phyloP scores from a whole-genome alignment of 2,329 filamentous ascomycete genomes.

The Drechmeria coniospora region DNA sequence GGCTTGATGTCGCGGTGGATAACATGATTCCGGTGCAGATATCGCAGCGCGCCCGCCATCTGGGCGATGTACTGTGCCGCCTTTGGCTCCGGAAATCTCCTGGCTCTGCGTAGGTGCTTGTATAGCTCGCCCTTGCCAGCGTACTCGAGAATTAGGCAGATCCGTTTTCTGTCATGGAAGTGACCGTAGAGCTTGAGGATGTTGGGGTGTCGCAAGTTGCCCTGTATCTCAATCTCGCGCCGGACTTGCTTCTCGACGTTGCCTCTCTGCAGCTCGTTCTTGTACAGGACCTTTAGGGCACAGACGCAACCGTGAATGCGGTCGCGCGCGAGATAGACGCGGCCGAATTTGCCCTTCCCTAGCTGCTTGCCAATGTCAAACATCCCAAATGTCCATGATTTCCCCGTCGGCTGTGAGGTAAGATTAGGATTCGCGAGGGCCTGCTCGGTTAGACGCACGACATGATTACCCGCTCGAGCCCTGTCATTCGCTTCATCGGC shows the following conservation, averaged over 20 bases:
- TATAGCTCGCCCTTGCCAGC: slow-evolving; percentile 51
- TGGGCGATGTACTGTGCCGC: slow-evolving; percentile 58
- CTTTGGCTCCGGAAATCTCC: slow-evolving; percentile 51
- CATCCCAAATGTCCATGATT: slow-evolving; percentile 52
- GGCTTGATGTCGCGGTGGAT: slow-evolving; percentile 17
- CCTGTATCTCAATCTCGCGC: slow-evolving; percentile 59
- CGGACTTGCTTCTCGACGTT: slow-evolving; percentile 55
- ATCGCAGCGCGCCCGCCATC: slow-evolving; percentile 33
- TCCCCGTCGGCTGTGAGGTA: too few species aligned
- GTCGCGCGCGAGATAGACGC: slow-evolving; percentile 56
- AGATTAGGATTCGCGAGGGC: too few species aligned
- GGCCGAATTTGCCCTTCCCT: slow-evolving; percentile 58
- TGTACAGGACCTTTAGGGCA: slow-evolving; percentile 56
- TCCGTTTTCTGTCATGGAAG: slow-evolving; percentile 57
- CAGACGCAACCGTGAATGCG: slow-evolving; percentile 51
- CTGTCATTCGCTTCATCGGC: too few species aligned
- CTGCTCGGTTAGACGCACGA: too few species aligned
- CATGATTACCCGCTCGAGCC: too few species aligned
- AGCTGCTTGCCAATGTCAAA: slow-evolving; percentile 60
- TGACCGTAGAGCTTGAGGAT: slow-evolving; percentile 49
- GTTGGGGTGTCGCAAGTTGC: slow-evolving; percentile 54
- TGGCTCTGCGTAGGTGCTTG: slow-evolving; percentile 51
- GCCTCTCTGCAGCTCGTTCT: slow-evolving; percentile 48
- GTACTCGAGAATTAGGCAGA: slow-evolving; percentile 58
- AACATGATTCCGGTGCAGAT: slow-evolving; percentile 15